Base-by-base conservation (phyloP, 1,284 basidiomycete species). In the Trichosporon sp. region DNA sequence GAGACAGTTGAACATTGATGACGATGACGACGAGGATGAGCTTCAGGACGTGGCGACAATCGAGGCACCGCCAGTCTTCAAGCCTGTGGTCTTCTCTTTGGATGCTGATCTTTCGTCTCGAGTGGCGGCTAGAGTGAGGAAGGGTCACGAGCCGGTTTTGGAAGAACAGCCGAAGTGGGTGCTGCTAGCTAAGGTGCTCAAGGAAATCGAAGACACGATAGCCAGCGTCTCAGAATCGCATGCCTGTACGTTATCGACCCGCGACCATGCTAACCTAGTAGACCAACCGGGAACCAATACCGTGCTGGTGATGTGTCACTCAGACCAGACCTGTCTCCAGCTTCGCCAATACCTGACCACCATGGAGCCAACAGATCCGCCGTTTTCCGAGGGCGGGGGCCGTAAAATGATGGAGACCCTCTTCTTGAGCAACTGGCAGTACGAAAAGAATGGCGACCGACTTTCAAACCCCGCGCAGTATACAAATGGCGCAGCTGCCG, bases 141-240 rank as follows among this genome's bases (percentile, higher is more conserved):
- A 86, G 9, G 89, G 87, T 0, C 88, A 96, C 74, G 87, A 92
- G 44, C 90, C 92, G 0, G 86, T 94, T 0, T 83, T 99, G 19
- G 95, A 99, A 77, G 95, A 97, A 75, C 85, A 91, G 40, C 95
- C 95, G 0, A 99, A 99, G 75, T 99, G 96, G 95, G 85, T 85
- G 59, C 79, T 97, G 3, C 81, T 99, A 3, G 86, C 88, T 0
- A 91, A 94, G 13, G 86, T 96, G 0, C 77, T 99, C 57, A 85
- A 92, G 67, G 96, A 99, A 81, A 90, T 95, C 5, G 96, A 99
- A 78, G 88, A 89, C 66, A 91, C 94, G 70, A 90, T 94, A 59
- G 73, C 76, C 5, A 68, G 73, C 14, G 73, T 75, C 0, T 57
- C 70, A 2, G 72, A 75, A 31, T 65, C 71, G 8, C 77, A 78